These are phyloP conservation scores for Lentinula lateritia DNA, from an alignment of 768 basidiomycete genomes.

Conservation along the genomic window DNA sequence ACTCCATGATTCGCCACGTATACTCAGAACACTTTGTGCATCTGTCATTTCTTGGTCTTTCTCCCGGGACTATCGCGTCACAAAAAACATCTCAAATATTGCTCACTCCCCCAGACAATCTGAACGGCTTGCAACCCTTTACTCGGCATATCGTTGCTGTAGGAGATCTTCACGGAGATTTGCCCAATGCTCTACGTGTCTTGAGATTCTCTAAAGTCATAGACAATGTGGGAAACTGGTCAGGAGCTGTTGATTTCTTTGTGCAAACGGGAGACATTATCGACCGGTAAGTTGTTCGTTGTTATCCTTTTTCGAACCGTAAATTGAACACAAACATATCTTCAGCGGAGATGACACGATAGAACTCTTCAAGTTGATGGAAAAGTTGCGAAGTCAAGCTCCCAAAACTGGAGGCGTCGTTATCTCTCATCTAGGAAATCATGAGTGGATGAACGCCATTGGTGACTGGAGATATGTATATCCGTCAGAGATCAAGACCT, in stretches of 20 bases:
- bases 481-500: slow-evolving; percentile 75
- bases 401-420: slow-evolving; percentile 61
- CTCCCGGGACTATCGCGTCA: neutral
- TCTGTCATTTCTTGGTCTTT: neutral
- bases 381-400: slow-evolving; percentile 74
- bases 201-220: slow-evolving; percentile 77
- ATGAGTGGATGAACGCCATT: slow-evolving; percentile 93
- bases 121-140: slow-evolving; percentile 18
- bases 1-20: neutral
- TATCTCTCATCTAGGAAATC: slow-evolving; percentile 83
- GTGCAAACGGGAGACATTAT: slow-evolving; percentile 97
- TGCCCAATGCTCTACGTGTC: slow-evolving; percentile 73
- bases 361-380: slow-evolving; percentile 80
- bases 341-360: slow-evolving; percentile 87
- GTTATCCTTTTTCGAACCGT: neutral
- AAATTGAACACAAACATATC: neutral
- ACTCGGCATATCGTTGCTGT: slow-evolving; percentile 73
- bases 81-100: neutral
- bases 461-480: slow-evolving; percentile 95
- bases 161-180: slow-evolving; percentile 89
- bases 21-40: neutral
- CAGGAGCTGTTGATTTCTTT: slow-evolving; percentile 75
- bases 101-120: neutral
- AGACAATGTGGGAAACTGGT: slow-evolving; percentile 72
- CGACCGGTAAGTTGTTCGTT: slow-evolving; percentile 55